Conservation (phyloP, 768 basidiomycete genomes). For the Leccinum rimulosum region DNA sequence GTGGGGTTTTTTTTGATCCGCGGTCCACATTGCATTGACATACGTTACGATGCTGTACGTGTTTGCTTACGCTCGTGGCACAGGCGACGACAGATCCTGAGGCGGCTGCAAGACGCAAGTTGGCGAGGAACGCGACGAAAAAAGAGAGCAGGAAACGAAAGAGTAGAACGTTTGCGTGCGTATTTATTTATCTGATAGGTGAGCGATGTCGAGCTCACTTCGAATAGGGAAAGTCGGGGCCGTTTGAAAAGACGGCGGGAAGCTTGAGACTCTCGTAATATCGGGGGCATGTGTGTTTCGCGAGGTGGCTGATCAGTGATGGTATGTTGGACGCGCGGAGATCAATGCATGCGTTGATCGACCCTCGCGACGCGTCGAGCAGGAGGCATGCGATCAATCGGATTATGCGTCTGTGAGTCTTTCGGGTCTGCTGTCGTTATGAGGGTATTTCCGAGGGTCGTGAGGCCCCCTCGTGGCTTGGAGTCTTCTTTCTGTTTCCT, state of each 20-base stretch:
- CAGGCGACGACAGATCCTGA: constrained; percentile 72
- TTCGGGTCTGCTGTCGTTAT: not conserved
- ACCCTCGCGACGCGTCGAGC: not conserved
- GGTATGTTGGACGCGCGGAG: not conserved
- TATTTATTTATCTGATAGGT: constrained; percentile 7
- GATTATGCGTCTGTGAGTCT: not conserved
- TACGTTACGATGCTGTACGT: not conserved
- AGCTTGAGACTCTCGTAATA: constrained; percentile 9
- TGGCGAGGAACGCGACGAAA: constrained; percentile 69
- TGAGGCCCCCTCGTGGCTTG: not conserved
- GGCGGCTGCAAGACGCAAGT: constrained; percentile 70
- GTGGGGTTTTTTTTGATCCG: not conserved
- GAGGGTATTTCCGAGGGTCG: not conserved
- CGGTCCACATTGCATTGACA: not conserved
- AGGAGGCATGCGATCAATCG: not conserved
- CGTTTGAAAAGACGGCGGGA: constrained; percentile 46
- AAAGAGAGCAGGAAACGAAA: constrained; percentile 87
- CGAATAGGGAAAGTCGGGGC: constrained; percentile 46
- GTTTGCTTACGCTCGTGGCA: constrained; percentile 9
- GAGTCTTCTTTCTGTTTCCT: not conserved
- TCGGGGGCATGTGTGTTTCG: not conserved
- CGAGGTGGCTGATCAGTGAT: not conserved
- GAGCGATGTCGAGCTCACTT: not conserved
- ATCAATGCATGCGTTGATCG: not conserved
- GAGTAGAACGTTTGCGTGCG: constrained; percentile 57